Evolutionary conservation across 2,329 filamentous ascomycete species (phyloP).

Genomic region (Diaporthe caulivora): DNA sequence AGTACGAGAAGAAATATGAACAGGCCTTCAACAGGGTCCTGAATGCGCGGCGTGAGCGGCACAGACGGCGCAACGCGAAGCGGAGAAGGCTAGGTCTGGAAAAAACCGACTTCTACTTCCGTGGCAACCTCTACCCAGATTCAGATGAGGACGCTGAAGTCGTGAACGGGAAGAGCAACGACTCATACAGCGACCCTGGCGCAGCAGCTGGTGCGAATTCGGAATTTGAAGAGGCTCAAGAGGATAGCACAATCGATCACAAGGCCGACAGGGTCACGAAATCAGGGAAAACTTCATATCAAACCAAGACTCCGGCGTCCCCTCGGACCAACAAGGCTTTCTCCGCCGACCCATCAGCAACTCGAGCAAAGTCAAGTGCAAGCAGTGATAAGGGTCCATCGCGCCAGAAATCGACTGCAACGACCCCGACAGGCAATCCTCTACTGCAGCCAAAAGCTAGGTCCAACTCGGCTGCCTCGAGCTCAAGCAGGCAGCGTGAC

Average conservation of each 20-base stretch:
- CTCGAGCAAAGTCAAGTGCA: conserved; percentile 11
- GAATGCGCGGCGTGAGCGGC: conserved; percentile 51
- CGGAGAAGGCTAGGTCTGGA: conserved; percentile 54
- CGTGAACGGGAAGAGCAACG: neutral
- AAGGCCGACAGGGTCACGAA: conserved; percentile 2
- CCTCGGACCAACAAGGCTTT: conserved; percentile 25
- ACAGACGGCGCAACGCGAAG: conserved; percentile 58
- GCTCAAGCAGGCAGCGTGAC: conserved; percentile 22
- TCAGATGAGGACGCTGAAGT: conserved; percentile 31
- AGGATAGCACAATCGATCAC: conserved; percentile 32
- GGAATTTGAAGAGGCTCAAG: conserved; percentile 29
- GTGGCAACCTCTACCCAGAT: conserved; percentile 20
- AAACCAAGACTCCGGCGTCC: neutral
- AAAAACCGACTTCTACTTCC: conserved; percentile 50
- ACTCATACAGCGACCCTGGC: conserved; percentile 5
- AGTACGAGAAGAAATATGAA: conserved; percentile 55
- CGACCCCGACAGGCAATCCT: neutral
- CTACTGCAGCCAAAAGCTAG: neutral
- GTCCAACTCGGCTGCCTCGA: conserved; percentile 10
- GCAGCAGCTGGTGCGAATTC: conserved; percentile 1
- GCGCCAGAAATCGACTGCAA: no score
- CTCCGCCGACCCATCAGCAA: conserved; percentile 57
- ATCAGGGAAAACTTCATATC: conserved; percentile 3
- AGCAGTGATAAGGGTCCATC: neutral
- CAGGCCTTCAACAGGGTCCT: conserved; percentile 47